Base-by-base conservation (phyloP, 2,329 filamentous ascomycete species). In the Boeremia exigua region DNA sequence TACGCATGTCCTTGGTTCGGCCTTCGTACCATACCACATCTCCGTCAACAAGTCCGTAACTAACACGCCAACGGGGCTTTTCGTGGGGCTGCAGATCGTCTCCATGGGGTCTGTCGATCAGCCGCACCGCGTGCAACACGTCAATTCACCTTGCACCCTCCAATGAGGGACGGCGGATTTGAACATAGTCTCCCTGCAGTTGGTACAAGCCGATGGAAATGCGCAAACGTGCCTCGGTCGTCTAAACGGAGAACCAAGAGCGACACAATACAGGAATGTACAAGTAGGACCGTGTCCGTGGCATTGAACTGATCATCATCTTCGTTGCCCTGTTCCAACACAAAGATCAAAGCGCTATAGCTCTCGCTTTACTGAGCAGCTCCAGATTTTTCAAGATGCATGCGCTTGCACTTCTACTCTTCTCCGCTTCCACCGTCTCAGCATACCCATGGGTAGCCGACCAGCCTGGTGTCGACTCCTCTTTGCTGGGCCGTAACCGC, bases 381-480 rank as follows among this genome's bases (percentile, higher is more conserved):
- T 48, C 38, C 32, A 44, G 6, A 10, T 25, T 42, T 29, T 60
- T 33, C 50, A 47, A 10, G 6, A 67, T 67, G 64, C 61, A 59
- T 38, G 28, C 48, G 29, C 54, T 65, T 36, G 54, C 57, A 36
- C 45, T 61, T 48, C 45, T 67, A 17, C 59, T 64, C n/a, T 44
- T 67, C 19, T 60, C 60, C 14, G 61, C 58, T 23, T 54, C 62
- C 14, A 48, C 49, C 10, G 54, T 57, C n/a, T 51, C 58, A 38
- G 58, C 59, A 39, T 67, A 61, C 44, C 58, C 58, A 32, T 67
- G 65, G 65, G 60, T 67, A 28, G 60, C 58, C 17, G 53, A 48
- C 19, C 56, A 61, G 19, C 56, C 63, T 33, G 63, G 63, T 39
- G 63, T 67, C 15, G 61, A 66, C 44, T 59, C 61, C 14, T 54